phyloP scores from a whole-genome alignment of 371 early-diverging fungal species.

The Lichtheimia hyalospora region DNA sequence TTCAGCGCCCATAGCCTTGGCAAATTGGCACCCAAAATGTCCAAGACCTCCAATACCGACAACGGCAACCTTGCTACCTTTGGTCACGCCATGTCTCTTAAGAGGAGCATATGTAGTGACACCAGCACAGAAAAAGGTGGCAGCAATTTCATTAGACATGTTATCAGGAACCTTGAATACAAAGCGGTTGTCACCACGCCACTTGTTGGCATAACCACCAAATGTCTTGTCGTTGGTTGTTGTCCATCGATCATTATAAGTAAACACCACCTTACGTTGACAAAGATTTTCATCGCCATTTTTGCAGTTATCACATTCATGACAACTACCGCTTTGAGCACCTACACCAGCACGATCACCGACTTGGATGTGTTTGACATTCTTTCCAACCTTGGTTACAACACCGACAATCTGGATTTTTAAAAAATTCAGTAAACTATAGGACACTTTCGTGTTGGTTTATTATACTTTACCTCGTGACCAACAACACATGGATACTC shows the following conservation, averaged over 20 bases:
- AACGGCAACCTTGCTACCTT: slow-evolving; percentile 62
- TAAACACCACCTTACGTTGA: slow-evolving; percentile 7
- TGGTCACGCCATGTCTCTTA: slow-evolving; percentile 37
- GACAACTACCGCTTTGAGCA: slow-evolving; percentile 55
- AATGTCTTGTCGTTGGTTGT: slow-evolving; percentile 54
- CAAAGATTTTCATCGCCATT: slow-evolving; percentile 26
- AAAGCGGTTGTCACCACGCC: slow-evolving; percentile 58
- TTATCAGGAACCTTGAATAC: slow-evolving; percentile 63
- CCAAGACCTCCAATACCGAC: slow-evolving; percentile 53
- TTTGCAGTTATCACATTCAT: slow-evolving; percentile 27
- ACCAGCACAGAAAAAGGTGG: slow-evolving; percentile 55
- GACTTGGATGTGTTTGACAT: slow-evolving; percentile 52
- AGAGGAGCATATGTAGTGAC: slow-evolving; percentile 68
- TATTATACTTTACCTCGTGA: slow-evolving; percentile 23
- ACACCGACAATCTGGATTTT: slow-evolving; percentile 59
- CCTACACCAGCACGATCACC: slow-evolving; percentile 78
- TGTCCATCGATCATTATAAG: slow-evolving; percentile 46
- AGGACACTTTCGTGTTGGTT: not conserved
- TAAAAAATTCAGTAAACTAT: too few relatives aligned
- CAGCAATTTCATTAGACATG: slow-evolving; percentile 53
- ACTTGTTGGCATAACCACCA: slow-evolving; percentile 70
- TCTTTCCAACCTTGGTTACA: slow-evolving; percentile 48
- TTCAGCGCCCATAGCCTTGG: slow-evolving; percentile 64
- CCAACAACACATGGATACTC: slow-evolving; percentile 64
- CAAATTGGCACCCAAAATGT: slow-evolving; percentile 61